These are phyloP conservation scores for Sugiyamaella pinicola DNA, from an alignment of 1,139 yeast genomes.

Conservation along the genomic window DNA sequence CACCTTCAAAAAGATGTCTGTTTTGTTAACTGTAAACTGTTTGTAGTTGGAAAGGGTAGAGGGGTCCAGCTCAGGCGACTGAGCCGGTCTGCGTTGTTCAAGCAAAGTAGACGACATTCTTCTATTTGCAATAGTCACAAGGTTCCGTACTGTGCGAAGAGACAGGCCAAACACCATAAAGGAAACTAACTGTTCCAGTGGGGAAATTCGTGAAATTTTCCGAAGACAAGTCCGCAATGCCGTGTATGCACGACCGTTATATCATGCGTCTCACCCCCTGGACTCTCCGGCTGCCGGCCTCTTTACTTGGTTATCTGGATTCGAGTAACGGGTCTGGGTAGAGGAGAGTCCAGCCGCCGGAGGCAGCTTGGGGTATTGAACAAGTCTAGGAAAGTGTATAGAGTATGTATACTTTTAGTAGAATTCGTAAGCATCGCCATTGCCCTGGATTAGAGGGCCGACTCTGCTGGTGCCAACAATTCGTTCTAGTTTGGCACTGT, in stretches of 20 bases:
- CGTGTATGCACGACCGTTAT: conserved; percentile 10
- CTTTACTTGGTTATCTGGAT: too few relatives aligned
- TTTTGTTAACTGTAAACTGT: conserved; percentile 53
- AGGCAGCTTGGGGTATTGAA: too few relatives aligned
- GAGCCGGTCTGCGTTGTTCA: conserved; percentile 27
- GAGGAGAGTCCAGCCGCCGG: too few relatives aligned
- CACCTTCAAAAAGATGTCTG: conserved; percentile 57
- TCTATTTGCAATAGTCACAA: neutral
- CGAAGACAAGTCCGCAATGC: neutral
- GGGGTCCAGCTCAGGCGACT: conserved; percentile 52
- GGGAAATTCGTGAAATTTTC: conserved; percentile 6
- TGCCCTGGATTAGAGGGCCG: conserved; percentile 67
- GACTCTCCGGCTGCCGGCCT: too few relatives aligned
- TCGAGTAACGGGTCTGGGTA: too few relatives aligned
- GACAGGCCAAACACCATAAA: neutral
- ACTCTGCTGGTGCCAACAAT: conserved; percentile 82
- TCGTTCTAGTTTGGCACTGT: conserved; percentile 75
- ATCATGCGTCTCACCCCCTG: too few relatives aligned
- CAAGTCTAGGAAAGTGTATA: too few relatives aligned
- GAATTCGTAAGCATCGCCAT: conserved; percentile 74
- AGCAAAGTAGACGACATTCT: conserved; percentile 19
- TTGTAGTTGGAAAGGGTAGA: conserved; percentile 75
- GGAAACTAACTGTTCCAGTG: neutral
- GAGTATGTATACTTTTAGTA: too few relatives aligned
- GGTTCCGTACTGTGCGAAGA: neutral